Evolutionary conservation across 2,329 filamentous ascomycete species (phyloP).

Genomic region (Aspergillus quadricinctus): DNA sequence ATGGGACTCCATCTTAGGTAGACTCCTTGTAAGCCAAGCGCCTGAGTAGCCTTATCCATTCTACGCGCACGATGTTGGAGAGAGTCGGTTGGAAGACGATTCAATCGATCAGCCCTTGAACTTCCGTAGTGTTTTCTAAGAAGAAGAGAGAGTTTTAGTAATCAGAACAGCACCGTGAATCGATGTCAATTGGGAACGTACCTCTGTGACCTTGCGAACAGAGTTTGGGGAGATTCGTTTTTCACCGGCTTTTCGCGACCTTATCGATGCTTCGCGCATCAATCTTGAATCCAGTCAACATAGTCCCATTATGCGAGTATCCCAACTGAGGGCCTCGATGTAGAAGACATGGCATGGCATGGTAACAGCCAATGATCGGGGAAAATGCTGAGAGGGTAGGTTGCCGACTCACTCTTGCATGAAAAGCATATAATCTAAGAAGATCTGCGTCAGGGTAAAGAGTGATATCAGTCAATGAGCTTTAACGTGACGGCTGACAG

Average conservation of each 20-base stretch:
- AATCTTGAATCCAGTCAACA: conserved; percentile 48
- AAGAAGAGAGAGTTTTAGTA: neutral
- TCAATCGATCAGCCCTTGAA: conserved; percentile 58
- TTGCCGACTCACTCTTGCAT: conserved; percentile 56
- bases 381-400: neutral
- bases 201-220: conserved; percentile 72
- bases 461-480: conserved; percentile 1
- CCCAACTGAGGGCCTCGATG: neutral
- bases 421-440: conserved; percentile 78
- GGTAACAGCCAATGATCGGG: neutral
- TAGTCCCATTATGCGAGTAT: neutral
- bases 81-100: neutral
- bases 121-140: conserved; percentile 60
- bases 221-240: conserved; percentile 69
- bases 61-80: neutral
- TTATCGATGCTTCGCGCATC: conserved; percentile 74
- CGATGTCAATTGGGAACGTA: conserved; percentile 36
- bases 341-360: neutral
- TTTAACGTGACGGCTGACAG: neutral
- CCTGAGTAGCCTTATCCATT: neutral
- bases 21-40: neutral
- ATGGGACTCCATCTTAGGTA: neutral
- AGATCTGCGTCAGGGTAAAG: conserved; percentile 55
- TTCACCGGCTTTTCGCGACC: conserved; percentile 69
- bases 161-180: conserved; percentile 4